Base-by-base conservation (phyloP, 164 flowering plant species). In the Macadamia integrifolia region DNA sequence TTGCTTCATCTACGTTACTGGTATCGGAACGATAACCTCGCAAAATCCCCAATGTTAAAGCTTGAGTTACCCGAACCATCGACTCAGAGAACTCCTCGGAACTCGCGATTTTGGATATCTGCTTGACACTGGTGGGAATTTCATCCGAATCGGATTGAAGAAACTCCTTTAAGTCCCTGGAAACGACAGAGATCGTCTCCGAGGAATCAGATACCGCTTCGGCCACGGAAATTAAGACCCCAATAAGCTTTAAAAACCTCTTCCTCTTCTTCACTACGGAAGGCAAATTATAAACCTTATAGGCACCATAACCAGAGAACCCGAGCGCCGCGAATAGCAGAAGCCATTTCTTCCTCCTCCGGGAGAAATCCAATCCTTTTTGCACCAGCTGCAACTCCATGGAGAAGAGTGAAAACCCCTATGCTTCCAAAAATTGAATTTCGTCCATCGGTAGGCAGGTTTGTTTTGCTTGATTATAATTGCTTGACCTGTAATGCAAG, bases 101-200 rank as follows among this genome's bases (percentile, higher is more conserved):
- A 40, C 74, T 80, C 0, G 87, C 82, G 43, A 94, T 83, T 67
- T 92, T 94, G 0, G 89, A 84, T 66, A 94, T 74, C 72, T 94
- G 98, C 82, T 72, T 89, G 77, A 94, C 71, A 73, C 93, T 88
- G 44, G 75, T 80, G 31, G 98, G 99, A 30, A 94, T 79, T 66
- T 89, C 74, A 44, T 94, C 94, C 0, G 92, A 83, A 73, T 92
- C 94, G 14, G 98, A 90, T 28, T 61, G 70, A 44, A 94, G 69
- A 77, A 92, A 94, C 73, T 81, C 82, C 77, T 80, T 86, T 80
- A 94, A 74, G 67, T 92, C 96, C 71, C 64, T 83, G 30, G 92
- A 84, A 60, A 92, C 85, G 14, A 90, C 68, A 1, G 83, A 75
- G n/a, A 89, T 60, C 0, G 83, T 76, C 69, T 90, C 97, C 0